A percentile compares a stretch with the other conserved stretches of the same genome.
These are phyloP conservation scores for Rhamnella rubrinervis DNA, from an alignment of 331 rosid species.

Conservation along the genomic window DNA sequence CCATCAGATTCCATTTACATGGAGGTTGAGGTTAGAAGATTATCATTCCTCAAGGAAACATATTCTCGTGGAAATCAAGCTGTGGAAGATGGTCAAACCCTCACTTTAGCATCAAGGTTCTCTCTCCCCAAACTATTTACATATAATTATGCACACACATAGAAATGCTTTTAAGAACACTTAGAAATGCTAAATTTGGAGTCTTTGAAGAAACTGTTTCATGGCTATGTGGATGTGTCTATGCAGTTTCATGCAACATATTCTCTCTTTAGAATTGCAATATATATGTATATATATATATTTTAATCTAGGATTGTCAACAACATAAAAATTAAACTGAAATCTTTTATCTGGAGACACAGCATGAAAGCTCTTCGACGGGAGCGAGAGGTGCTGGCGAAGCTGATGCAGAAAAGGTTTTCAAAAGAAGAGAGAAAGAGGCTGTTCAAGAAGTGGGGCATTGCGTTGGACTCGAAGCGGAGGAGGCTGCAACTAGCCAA, in stretches of 20 bases:
- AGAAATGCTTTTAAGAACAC: no score
- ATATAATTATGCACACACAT: neutral
- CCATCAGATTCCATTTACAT: slow-evolving; percentile 85
- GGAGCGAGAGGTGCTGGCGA: slow-evolving; percentile 75
- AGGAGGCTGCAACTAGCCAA: slow-evolving; percentile 80
- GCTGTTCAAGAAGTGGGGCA: slow-evolving; percentile 72
- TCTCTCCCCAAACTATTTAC: neutral
- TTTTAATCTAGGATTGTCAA: neutral
- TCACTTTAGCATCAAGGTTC: slow-evolving; percentile 78
- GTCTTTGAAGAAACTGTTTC: neutral
- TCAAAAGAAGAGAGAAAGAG: slow-evolving; percentile 63
- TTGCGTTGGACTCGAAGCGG: slow-evolving; percentile 73
- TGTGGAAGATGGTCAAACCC: slow-evolving; percentile 52
- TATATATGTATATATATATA: neutral
- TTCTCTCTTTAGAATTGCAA: neutral
- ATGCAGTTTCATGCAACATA: slow-evolving; percentile 2
- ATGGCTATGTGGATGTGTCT: neutral
- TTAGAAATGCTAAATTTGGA: neutral
- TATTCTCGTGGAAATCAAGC: slow-evolving; percentile 57
- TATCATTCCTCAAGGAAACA: slow-evolving; percentile 75
- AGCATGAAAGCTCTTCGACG: slow-evolving; percentile 67
- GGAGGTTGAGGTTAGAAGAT: slow-evolving; percentile 91
- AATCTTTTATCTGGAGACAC: slow-evolving; percentile 25
- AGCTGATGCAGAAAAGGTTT: slow-evolving; percentile 77
- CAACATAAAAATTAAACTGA: slow-evolving; percentile 4